Conservation (phyloP, 805 yeast genomes). For the Kodamaea sagamina region DNA sequence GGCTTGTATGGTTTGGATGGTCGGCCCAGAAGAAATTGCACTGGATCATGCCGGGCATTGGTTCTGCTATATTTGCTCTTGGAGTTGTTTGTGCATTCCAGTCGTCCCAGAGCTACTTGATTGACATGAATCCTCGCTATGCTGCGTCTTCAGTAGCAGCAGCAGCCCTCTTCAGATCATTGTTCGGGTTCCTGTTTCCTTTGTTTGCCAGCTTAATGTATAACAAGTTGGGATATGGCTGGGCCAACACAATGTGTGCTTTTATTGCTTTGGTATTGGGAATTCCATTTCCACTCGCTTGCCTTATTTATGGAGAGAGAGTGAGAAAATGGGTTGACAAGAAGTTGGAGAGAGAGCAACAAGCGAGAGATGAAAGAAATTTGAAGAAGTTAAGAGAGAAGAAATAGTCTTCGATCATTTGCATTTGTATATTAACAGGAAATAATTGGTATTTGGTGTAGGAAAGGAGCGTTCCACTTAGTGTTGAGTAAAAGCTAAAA, state of each 20-base stretch:
- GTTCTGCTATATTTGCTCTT: constrained; percentile 60
- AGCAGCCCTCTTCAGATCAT: constrained; percentile 65
- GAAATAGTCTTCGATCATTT: not conserved
- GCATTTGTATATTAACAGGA: too few species aligned
- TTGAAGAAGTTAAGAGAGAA: constrained; percentile 32
- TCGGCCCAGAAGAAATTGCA: constrained; percentile 55
- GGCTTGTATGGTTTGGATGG: constrained; percentile 75
- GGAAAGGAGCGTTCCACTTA: too few species aligned
- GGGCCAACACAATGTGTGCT: constrained; percentile 70
- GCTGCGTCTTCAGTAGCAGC: constrained; percentile 74
- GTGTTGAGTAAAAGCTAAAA: too few species aligned
- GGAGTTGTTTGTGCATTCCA: constrained; percentile 66
- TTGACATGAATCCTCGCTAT: constrained; percentile 67
- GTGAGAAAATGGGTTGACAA: constrained; percentile 60
- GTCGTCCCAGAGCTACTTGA: constrained; percentile 65
- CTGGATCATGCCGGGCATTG: constrained; percentile 67
- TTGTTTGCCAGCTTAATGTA: constrained; percentile 63
- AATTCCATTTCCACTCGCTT: constrained; percentile 66
- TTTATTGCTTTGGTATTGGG: constrained; percentile 58
- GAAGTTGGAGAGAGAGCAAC: constrained; percentile 49
- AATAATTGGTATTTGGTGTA: too few species aligned
- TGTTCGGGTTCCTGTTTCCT: constrained; percentile 71
- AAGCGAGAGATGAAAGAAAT: constrained; percentile 45
- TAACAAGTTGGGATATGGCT: constrained; percentile 58
- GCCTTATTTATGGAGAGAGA: constrained; percentile 56